A percentile compares a stretch with the other conserved stretches of the same genome.
Evolutionary conservation across 805 yeast genomes (phyloP).

Genomic region (Metschnikowia santaceciliae): DNA sequence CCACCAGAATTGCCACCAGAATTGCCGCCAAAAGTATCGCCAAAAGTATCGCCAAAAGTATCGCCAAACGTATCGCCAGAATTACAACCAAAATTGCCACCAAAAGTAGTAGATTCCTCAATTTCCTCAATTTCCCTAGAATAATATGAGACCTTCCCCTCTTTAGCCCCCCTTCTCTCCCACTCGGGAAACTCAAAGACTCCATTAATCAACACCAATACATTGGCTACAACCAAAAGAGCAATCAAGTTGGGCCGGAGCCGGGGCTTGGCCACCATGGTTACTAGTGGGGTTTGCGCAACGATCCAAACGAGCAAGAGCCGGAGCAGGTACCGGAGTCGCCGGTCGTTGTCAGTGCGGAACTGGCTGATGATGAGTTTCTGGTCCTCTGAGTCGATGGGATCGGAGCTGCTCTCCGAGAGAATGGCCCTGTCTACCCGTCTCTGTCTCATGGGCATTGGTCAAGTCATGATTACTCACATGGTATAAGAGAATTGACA

Average conservation of each 20-base stretch:
- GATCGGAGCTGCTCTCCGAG: constrained; percentile 11
- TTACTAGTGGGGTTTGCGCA: constrained; percentile 17
- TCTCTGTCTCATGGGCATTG: constrained; percentile 14
- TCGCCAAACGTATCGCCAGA: no score
- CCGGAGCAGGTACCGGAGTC: constrained; percentile 8
- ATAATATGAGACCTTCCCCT: no score
- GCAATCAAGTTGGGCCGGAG: constrained; percentile 2
- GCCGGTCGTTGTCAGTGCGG: constrained; percentile 13
- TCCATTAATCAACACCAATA: constrained; percentile 12
- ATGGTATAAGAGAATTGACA: no score
- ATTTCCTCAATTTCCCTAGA: no score
- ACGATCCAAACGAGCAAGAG: constrained; percentile 12
- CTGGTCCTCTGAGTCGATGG: constrained; percentile 24
- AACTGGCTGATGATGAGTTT: constrained; percentile 17
- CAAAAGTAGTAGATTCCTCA: no score
- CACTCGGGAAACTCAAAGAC: constrained; percentile 11
- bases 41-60: no score
- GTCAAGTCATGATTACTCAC: no score
- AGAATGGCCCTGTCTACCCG: constrained; percentile 21
- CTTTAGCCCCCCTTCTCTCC: not conserved
- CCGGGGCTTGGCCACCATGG: constrained; percentile 10
- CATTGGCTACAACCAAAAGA: constrained; percentile 8
- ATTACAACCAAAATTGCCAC: no score
- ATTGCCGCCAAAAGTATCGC: no score
- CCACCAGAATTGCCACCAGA: no score